Evolutionary conservation across 768 basidiomycete species (phyloP).

Genomic region (Boletus huronensis): DNA sequence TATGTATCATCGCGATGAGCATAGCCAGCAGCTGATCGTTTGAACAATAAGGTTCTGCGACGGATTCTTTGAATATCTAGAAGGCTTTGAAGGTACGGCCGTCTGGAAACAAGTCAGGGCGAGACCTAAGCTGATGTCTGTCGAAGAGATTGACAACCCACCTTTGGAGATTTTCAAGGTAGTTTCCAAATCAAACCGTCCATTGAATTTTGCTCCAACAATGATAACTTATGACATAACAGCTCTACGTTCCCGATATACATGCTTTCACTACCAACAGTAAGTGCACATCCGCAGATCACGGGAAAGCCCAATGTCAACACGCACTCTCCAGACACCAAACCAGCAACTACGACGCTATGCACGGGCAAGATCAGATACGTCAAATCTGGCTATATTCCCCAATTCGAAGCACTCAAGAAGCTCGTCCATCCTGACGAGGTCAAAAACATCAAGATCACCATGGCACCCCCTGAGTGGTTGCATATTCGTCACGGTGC

Average conservation of each 20-base stretch:
- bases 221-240: background rate
- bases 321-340: conserved; percentile 11
- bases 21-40: background rate
- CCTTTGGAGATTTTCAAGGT: conserved; percentile 28
- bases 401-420: conserved; percentile 62
- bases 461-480: conserved; percentile 69
- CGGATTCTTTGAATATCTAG: conserved; percentile 26
- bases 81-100: conserved; percentile 25
- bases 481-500: conserved; percentile 66
- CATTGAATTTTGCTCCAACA: no score
- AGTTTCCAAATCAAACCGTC: background rate
- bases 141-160: conserved; percentile 21
- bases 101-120: background rate
- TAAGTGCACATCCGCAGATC: background rate
- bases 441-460: conserved; percentile 65
- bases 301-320: background rate
- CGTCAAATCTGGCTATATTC: conserved; percentile 56
- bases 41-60: conserved; percentile 23
- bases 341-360: conserved; percentile 20
- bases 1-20: background rate
- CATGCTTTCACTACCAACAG: conserved; percentile 19
- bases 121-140: background rate
- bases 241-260: conserved; percentile 29
- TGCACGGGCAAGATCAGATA: conserved; percentile 60
- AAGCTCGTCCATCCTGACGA: conserved; percentile 56